Base-by-base conservation (phyloP, 805 yeast species). In the Candida khao-thaluensis region DNA sequence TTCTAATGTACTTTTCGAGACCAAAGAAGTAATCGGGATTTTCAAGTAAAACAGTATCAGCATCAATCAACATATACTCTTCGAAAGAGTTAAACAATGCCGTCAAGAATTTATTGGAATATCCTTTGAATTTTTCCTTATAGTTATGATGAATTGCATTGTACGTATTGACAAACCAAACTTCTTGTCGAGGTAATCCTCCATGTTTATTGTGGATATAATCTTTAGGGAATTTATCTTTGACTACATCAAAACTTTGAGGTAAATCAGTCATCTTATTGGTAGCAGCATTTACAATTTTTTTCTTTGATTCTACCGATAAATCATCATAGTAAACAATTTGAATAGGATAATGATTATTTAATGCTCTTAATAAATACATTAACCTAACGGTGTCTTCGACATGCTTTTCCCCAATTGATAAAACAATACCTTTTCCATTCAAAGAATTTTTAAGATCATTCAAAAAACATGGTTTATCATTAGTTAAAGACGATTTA, bases 71-170 rank as follows among this genome's bases (percentile, higher is more conserved):
- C 26, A 78, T 64, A 58, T 68, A 69, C 38, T 77, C 81, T 48
- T 76, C 79, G 49, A 73, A 77, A 1, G 81, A 71, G 44, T 72
- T 79, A 54, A 81, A 81, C 23, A 77, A 44, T 18, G 74, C 65
- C 1, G 85, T 82, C 18, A 79, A 50, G 54, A 81, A 68, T 53
- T 81, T 82, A 35, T 60, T 57, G n/a, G 57, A 52, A 43, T 51
- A 59, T 7, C 43, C 45, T 8, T 40, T 44, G 31, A 61, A 60
- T 36, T 52, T 56, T 11, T 38, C 47, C 24, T 47, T 45, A 35
- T 49, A 60, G 23, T 53, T 47, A 12, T 46, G 47, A 26, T 51
- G 51, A 17, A 61, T 51, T 2, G 52, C 57, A 38, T 52, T 54
- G 21, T 49, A 47, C 7, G 54, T 53, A 41, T 64, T 62, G 7